These are phyloP conservation scores for Lodderomyces orthopsilosis DNA, from an alignment of 1,139 yeast genomes.

Conservation along the genomic window DNA sequence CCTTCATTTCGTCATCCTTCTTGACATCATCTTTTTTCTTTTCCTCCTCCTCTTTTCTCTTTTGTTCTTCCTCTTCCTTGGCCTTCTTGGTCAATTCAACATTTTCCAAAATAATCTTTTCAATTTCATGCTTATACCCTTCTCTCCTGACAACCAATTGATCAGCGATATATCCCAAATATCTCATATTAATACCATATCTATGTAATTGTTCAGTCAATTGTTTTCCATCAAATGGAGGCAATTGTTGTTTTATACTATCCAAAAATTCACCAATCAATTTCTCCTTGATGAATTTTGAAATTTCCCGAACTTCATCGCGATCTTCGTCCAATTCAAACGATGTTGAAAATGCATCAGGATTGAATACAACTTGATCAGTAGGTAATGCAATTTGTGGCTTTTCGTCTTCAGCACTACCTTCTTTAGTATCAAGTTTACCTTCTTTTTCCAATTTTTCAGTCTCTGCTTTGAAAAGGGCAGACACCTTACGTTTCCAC, in stretches of 20 bases:
- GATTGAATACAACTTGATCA: constrained; percentile 61
- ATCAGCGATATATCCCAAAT: constrained; percentile 64
- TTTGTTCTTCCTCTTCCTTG: constrained; percentile 18
- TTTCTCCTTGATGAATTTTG: constrained; percentile 56
- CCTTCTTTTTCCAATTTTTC: constrained; percentile 49
- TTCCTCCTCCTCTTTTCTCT: constrained; percentile 27
- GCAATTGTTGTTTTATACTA: constrained; percentile 52
- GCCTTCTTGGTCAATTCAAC: constrained; percentile 16
- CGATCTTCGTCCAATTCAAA: constrained; percentile 51
- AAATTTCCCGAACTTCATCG: constrained; percentile 61
- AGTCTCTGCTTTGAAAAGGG: constrained; percentile 49
- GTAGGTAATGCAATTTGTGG: constrained; percentile 57
- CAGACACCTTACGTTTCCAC: constrained; percentile 73
- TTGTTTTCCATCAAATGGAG: constrained; percentile 81
- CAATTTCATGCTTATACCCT: constrained; percentile 20
- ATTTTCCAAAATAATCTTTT: constrained; percentile 24
- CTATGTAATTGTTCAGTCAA: constrained; percentile 68
- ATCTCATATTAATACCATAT: constrained; percentile 85
- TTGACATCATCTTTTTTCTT: constrained; percentile 22
- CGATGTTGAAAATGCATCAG: constrained; percentile 66
- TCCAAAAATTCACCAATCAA: constrained; percentile 65
- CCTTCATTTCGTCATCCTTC: constrained; percentile 24
- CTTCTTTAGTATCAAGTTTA: constrained; percentile 27
- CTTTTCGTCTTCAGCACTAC: constrained; percentile 27
- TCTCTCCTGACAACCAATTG: constrained; percentile 25